Base-by-base conservation (phyloP, 2,329 filamentous ascomycete genomes). In the Fusarium sambucinum region DNA sequence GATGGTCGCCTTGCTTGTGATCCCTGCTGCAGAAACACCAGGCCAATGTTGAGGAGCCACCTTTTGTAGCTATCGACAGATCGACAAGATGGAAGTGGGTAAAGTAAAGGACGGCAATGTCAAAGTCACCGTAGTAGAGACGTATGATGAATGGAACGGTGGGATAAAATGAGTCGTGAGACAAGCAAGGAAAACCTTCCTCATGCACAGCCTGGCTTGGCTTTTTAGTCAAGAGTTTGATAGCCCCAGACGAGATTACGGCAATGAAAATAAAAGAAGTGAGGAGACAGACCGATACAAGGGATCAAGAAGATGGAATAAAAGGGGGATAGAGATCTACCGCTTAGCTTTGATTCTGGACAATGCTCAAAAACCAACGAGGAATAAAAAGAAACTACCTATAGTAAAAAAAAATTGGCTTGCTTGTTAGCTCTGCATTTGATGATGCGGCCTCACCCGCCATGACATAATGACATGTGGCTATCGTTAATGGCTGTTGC, bases 191-290 rank as follows among this genome's bases (percentile, higher is more conserved):
- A 61, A 35, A 61, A 33, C 40, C 38, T 54, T 61, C 46, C 30
- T 52, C 40, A 4, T 62, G 66, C 66, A 70, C 67, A 60, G 67
- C 67, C 67, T 58, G 55, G 63, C 63, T 70, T 70, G 63, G 67
- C 68, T 41, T 55, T 48, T 45, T 55, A 55, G 58, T 63, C 51
- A 50, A 55, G 47, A 42, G 12, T 50, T 32, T 32, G 19, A 17
- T 11, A 29, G 30, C 30, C 32, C 38, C 47, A 55, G 63, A 56
- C 66, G 60, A 64, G 45, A 64, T 64, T 64, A 47, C 33, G 23
- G 37, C 23, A 46, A 57, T 55, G 59, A 63, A 53, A 59, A 44
- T 17, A 41, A 51, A 33, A 33, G 46, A 53, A 51, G 55, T 38
- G 48, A 45, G 33, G 50, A 42, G 29, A 29, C n/a, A 38, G 35